Conservation (phyloP, 441 rosid genomes). For the Isatis lusitanica region DNA sequence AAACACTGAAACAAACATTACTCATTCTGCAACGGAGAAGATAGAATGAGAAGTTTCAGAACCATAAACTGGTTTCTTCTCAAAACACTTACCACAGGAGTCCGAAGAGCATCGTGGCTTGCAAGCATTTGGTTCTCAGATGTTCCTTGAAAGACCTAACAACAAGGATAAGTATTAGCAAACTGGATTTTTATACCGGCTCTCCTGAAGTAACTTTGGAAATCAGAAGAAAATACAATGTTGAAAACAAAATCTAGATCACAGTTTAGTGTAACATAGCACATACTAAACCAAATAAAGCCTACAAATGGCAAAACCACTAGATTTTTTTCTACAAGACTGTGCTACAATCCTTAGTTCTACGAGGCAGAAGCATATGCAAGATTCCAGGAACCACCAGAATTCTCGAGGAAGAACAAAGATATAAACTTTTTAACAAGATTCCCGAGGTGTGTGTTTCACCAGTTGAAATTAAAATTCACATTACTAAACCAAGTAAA, state of each 20-base stretch:
- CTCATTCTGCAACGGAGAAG: slow-evolving; percentile 11
- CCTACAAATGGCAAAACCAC: not conserved
- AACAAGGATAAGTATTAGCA: not conserved
- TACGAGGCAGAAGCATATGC: not conserved
- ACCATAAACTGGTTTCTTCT: not conserved
- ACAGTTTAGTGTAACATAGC: not conserved
- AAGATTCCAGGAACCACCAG: not conserved
- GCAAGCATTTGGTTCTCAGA: slow-evolving; percentile 32
- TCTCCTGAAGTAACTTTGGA: not conserved
- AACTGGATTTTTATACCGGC: not conserved
- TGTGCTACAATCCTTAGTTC: not conserved
- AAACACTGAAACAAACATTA: not conserved
- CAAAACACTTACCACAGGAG: slow-evolving; percentile 64
- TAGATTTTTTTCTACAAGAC: not conserved
- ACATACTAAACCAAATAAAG: not conserved
- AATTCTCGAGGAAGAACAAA: not conserved
- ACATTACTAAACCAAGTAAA: not conserved
- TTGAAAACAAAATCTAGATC: not conserved
- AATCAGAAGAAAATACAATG: not conserved
- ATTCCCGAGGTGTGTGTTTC: slow-evolving; percentile 43
- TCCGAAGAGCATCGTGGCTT: slow-evolving; percentile 36
- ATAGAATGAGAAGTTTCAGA: not conserved
- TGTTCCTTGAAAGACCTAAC: slow-evolving; percentile 46
- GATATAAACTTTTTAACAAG: slow-evolving; percentile 44
- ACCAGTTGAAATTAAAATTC: slow-evolving; percentile 10